phyloP scores from a whole-genome alignment of 2,329 filamentous ascomycete genomes.

The Monilinia fructicola region DNA sequence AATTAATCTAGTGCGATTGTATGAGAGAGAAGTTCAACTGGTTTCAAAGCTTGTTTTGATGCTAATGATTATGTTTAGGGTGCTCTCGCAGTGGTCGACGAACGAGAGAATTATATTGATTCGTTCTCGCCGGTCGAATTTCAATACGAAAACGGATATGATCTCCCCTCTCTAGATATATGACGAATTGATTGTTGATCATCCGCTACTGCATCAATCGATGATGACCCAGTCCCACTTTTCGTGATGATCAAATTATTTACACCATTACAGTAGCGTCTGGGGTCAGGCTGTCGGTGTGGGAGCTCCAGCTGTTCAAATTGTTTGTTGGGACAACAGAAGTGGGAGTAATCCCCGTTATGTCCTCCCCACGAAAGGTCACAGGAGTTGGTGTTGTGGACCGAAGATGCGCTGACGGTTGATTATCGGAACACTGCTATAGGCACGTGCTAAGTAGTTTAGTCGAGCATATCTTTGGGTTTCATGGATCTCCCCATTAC shows the following conservation, averaged over 20 bases:
- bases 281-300: neutral
- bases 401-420: too few relatives aligned
- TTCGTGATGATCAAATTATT: neutral
- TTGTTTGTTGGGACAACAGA: too few relatives aligned
- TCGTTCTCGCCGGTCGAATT: neutral
- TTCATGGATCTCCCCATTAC: too few relatives aligned
- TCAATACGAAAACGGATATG: conserved; percentile 8
- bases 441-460: too few relatives aligned
- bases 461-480: too few relatives aligned
- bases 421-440: too few relatives aligned
- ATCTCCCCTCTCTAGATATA: neutral
- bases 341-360: too few relatives aligned
- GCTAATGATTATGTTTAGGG: conserved; percentile 13
- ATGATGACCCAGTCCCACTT: neutral
- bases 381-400: too few relatives aligned
- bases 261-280: neutral
- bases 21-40: conserved; percentile 28
- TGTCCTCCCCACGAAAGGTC: neutral
- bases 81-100: conserved; percentile 32
- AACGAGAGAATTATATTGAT: conserved; percentile 37
- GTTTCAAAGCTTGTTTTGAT: conserved; percentile 12
- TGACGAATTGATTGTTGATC: neutral
- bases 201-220: too few relatives aligned
- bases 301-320: neutral
- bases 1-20: conserved; percentile 39